Evolutionary conservation across 495 filamentous ascomycete genomes (phyloP).

Genomic region (Penicillium turbatum): DNA sequence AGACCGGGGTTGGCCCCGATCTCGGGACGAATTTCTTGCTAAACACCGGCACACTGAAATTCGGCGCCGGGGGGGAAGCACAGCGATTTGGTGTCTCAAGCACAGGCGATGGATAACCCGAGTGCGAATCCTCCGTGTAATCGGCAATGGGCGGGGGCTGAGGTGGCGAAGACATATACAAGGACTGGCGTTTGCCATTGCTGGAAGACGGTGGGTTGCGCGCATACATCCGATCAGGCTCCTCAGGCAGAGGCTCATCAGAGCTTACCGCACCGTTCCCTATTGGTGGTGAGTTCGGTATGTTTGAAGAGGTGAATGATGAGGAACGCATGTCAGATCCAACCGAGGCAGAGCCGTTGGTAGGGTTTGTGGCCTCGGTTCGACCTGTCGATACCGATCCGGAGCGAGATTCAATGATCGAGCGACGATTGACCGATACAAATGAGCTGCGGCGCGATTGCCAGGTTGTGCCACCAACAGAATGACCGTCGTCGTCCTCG

Average conservation of each 20-base stretch:
- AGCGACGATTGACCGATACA: conserved; percentile 30
- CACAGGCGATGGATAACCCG: conserved; percentile 25
- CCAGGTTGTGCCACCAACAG: conserved; percentile 20
- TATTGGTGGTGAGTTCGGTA: conserved; percentile 15
- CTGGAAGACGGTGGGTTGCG: conserved; percentile 25
- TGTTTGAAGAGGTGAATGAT: conserved; percentile 15
- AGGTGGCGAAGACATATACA: conserved; percentile 14
- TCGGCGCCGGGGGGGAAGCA: conserved; percentile 42
- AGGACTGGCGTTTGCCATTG: conserved; percentile 26
- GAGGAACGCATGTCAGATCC: conserved; percentile 12
- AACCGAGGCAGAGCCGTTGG: conserved; percentile 21
- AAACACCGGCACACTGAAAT: conserved; percentile 51
- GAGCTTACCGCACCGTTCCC: conserved; percentile 9
- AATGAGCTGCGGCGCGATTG: conserved; percentile 32
- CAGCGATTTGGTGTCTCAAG: conserved; percentile 30
- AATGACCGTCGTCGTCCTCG: conserved; percentile 28
- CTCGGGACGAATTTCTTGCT: conserved; percentile 41
- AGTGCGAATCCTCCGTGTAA: conserved; percentile 16
- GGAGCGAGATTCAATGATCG: conserved; percentile 30
- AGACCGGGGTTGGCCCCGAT: conserved; percentile 11
- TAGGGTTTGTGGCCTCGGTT: conserved; percentile 25
- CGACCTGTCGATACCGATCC: conserved; percentile 30
- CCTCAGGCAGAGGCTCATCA: conserved; percentile 12
- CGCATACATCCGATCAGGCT: conserved; percentile 12
- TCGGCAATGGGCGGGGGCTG: conserved; percentile 8